A percentile compares a stretch with the other conserved stretches of the same genome.
Conservation (phyloP, 805 yeast genomes). For the Kuraishia molischiana region DNA sequence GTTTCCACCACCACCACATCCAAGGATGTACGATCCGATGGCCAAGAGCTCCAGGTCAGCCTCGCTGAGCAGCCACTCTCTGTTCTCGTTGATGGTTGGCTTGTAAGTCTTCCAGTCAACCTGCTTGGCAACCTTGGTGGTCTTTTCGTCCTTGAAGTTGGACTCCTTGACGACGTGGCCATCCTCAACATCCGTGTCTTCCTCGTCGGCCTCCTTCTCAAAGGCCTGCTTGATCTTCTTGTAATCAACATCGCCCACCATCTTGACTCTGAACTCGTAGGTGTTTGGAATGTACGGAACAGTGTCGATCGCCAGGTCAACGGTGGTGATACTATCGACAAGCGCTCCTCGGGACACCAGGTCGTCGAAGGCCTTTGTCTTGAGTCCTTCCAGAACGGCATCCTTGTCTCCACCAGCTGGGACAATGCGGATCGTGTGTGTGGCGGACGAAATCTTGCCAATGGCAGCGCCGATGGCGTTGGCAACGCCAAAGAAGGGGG, state of each 20-base stretch:
- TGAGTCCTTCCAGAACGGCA: constrained; percentile 12
- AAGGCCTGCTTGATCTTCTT: constrained; percentile 4
- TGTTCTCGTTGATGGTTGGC: constrained; percentile 19
- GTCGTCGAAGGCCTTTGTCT: constrained; percentile 9
- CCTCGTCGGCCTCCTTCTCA: constrained; percentile 3
- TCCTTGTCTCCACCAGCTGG: constrained; percentile 10
- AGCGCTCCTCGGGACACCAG: constrained; percentile 18
- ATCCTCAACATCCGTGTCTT: constrained; percentile 1
- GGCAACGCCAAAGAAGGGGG: constrained; percentile 31
- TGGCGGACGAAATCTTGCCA: constrained; percentile 30
- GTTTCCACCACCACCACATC: constrained; percentile 44
- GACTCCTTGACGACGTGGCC: constrained; percentile 7
- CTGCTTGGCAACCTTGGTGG: constrained; percentile 6
- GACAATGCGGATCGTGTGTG: constrained; percentile 8
- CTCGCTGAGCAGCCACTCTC: constrained; percentile 30
- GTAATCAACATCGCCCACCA: constrained; percentile 36
- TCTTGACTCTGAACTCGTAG: constrained; percentile 25
- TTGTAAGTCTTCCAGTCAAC: constrained; percentile 18
- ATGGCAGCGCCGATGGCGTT: constrained; percentile 43
- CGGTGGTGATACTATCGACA: constrained; percentile 13
- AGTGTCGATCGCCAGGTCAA: constrained; percentile 17
- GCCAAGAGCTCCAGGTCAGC: constrained; percentile 29
- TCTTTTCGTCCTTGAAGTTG: constrained; percentile 4
- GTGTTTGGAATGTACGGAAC: constrained; percentile 25
- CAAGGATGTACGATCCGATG: constrained; percentile 37